A percentile compares a stretch with the other conserved stretches of the same genome.
Conservation (phyloP, 805 yeast genomes). For the Candida insectorum region DNA sequence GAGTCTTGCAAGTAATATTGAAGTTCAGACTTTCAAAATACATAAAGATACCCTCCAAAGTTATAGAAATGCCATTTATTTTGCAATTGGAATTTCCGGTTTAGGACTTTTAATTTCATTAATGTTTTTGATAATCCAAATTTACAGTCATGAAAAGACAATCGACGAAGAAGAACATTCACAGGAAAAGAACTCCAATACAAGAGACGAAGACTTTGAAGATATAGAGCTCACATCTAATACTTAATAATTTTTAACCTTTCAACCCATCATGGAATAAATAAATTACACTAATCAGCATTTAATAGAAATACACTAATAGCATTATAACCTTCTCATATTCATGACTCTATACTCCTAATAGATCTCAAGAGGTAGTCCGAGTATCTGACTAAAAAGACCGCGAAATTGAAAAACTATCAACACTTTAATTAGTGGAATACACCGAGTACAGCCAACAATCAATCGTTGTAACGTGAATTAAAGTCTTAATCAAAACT, state of each 20-base stretch:
- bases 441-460: too few species aligned
- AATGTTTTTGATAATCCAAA: slow-evolving; percentile 21
- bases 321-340: too few species aligned
- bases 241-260: not conserved
- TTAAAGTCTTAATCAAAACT: too few species aligned
- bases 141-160: slow-evolving; percentile 7
- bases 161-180: slow-evolving; percentile 4
- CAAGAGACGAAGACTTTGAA: not conserved
- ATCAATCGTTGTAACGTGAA: too few species aligned
- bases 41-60: slow-evolving; percentile 29
- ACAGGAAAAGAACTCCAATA: not conserved
- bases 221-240: not conserved
- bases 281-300: not conserved
- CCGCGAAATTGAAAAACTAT: too few species aligned
- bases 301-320: not conserved
- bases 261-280: not conserved
- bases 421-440: too few species aligned
- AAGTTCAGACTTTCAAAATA: slow-evolving; percentile 22
- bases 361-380: too few species aligned
- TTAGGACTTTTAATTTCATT: slow-evolving; percentile 35
- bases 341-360: too few species aligned
- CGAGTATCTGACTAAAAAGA: too few species aligned
- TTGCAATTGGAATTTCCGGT: slow-evolving; percentile 60
- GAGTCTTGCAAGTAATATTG: slow-evolving; percentile 70
- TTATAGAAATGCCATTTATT: slow-evolving; percentile 55